Conservation (phyloP, 2,329 filamentous ascomycete species). For the Stenocarpella maydis region DNA sequence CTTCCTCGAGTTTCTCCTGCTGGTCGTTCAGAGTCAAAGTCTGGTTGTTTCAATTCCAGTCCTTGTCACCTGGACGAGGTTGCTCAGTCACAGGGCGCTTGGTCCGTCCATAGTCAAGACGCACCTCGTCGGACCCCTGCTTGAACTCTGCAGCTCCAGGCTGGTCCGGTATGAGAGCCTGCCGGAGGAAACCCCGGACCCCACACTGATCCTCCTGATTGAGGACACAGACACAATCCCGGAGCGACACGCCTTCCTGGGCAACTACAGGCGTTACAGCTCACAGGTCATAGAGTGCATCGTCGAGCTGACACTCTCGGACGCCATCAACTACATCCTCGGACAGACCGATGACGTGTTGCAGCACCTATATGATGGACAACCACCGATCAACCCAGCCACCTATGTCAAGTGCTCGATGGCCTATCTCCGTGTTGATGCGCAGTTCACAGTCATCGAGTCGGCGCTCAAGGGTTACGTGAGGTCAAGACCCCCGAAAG, state of each 20-base stretch:
- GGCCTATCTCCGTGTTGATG: conserved; percentile 81
- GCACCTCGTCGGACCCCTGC: conserved; percentile 75
- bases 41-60: conserved; percentile 93
- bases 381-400: conserved; percentile 69
- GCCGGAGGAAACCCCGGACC: conserved; percentile 81
- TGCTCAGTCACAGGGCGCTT: conserved; percentile 77
- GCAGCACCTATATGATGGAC: conserved; percentile 76
- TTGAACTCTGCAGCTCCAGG: conserved; percentile 84
- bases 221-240: conserved; percentile 96
- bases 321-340: conserved; percentile 90
- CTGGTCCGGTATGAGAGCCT: conserved; percentile 88
- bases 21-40: conserved; percentile 84
- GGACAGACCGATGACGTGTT: conserved; percentile 77
- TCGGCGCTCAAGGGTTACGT: conserved; percentile 87
- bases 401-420: conserved; percentile 74
- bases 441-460: conserved; percentile 89
- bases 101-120: conserved; percentile 68
- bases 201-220: conserved; percentile 81
- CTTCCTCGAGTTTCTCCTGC: conserved; percentile 81
- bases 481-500: conserved; percentile 67
- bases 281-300: conserved; percentile 87
- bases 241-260: conserved; percentile 92
- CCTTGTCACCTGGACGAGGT: conserved; percentile 86
- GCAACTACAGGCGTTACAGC: conserved; percentile 94
- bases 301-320: conserved; percentile 80